Base-by-base conservation (phyloP, 2,329 filamentous ascomycete species). In the Pseudocercospora pini-densiflorae region DNA sequence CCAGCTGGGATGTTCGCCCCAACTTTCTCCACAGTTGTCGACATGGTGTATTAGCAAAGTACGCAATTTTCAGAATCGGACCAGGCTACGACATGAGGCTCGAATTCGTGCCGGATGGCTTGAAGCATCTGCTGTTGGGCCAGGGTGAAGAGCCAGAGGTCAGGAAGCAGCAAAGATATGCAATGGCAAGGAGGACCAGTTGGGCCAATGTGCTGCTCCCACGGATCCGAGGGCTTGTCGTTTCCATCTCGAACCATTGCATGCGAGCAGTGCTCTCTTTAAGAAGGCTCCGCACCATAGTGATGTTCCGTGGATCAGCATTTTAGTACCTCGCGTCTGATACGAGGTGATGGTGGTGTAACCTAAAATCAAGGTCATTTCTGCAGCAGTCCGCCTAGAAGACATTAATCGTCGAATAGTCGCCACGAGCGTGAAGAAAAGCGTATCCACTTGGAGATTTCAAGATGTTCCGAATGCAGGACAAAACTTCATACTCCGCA, bases 1-100 rank as follows among this genome's bases (percentile, higher is more conserved):
- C 62, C 62, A 24, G 66, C 64, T 16, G 70, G 66, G 40, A 70
- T 57, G 43, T 64, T 66, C 16, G 60, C 63, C 5, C 62, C 62
- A 9, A 53, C 51, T 49, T 7, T 23, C 31, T 57, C 49, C 4
- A 65, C 59, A 27, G 40, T 16, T 43, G 40, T 10, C 16, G 40
- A 10, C 40, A 43, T 43, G 14, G 12, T 43, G n/a, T n/a, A n/a
- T n/a, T 7, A 43, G 40, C 40, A 6, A 19, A n/a, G n/a, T 10
- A 43, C 40, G 16, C 16, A 19, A n/a, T 16, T 19, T 7, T 43
- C 5, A 43, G 7, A 1, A 19, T 14, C 2, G 40, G 40, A 43
- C 16, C 40, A 19, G 16, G 36, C 36, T n/a, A 40, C 14, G 16
- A n/a, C 3, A 19, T 43, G 40, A 40, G 40, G 5, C 6, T 43